Evolutionary conservation across 306 rosid genomes (phyloP).

Genomic region (Purshia tridentata): DNA sequence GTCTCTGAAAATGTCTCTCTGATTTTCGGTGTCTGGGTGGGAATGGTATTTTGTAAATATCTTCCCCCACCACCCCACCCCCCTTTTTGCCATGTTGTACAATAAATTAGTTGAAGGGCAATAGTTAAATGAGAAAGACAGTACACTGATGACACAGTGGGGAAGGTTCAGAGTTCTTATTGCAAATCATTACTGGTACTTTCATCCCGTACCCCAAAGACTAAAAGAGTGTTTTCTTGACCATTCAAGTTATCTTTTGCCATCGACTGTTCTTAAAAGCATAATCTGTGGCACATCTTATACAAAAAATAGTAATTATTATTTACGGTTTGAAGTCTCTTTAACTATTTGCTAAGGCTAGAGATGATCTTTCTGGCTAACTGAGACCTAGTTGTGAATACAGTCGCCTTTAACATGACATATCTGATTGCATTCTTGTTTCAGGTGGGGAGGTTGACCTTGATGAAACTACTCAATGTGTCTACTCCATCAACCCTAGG

Average conservation of each 20-base stretch:
- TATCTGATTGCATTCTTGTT: constrained; percentile 32
- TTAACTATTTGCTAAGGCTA: not conserved
- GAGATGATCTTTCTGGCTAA: not conserved
- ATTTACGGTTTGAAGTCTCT: not conserved
- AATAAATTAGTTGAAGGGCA: not conserved
- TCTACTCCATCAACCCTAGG: constrained; percentile 89
- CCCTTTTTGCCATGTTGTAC: too few relatives aligned
- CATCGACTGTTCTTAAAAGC: not conserved
- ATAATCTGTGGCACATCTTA: not conserved
- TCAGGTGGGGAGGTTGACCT: constrained; percentile 53
- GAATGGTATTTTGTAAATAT: too few relatives aligned
- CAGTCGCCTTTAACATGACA: not conserved
- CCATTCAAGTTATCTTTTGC: not conserved
- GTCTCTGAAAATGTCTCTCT: too few relatives aligned
- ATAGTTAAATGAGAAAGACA: not conserved
- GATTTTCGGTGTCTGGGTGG: too few relatives aligned
- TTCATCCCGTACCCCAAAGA: not conserved
- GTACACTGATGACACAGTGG: not conserved
- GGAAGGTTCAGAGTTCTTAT: not conserved
- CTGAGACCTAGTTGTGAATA: not conserved
- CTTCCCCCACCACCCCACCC: too few relatives aligned
- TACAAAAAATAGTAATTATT: not conserved
- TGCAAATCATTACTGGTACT: not conserved
- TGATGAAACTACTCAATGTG: constrained; percentile 44
- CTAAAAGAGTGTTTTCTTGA: not conserved